Evolutionary conservation across 441 rosid species (phyloP).

Genomic region (Euphorbia celastroides): DNA sequence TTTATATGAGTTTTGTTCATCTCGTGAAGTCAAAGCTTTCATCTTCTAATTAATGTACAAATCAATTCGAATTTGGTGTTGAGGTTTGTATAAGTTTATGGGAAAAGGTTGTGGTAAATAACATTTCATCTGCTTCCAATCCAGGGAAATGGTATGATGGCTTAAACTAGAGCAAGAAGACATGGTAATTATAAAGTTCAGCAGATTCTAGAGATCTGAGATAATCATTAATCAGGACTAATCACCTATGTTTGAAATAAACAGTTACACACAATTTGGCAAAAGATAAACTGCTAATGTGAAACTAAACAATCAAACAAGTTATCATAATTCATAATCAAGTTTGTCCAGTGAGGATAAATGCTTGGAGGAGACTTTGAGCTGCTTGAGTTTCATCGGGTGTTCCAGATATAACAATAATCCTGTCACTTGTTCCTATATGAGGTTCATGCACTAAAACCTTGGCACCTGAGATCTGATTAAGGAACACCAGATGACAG

Average conservation of each 20-base stretch:
- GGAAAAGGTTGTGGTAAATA: not conserved
- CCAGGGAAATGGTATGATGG: not conserved
- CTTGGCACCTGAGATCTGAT: constrained; percentile 97
- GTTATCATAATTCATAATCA: constrained; percentile 18
- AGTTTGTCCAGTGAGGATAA: constrained; percentile 76
- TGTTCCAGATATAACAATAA: constrained; percentile 87
- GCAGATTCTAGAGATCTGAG: not conserved
- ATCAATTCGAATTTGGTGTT: constrained; percentile 3
- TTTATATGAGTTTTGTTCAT: not conserved
- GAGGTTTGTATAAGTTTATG: not conserved
- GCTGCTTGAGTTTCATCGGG: constrained; percentile 96
- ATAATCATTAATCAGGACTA: constrained; percentile 6
- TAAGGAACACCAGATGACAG: constrained; percentile 33
- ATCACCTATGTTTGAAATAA: constrained; percentile 7
- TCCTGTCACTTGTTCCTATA: constrained; percentile 71
- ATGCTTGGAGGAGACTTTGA: constrained; percentile 96
- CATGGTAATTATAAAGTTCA: constrained; percentile 4
- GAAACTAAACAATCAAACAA: constrained; percentile 3
- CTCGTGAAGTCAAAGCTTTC: not conserved
- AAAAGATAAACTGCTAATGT: not conserved
- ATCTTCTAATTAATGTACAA: not conserved
- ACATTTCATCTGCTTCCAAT: not conserved
- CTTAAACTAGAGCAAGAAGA: constrained; percentile 4
- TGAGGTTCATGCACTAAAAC: constrained; percentile 79
- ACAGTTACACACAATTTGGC: constrained; percentile 14